Evolutionary conservation across 352 stramenopile species (phyloP).

Genomic region (Phytopythium boreale): DNA sequence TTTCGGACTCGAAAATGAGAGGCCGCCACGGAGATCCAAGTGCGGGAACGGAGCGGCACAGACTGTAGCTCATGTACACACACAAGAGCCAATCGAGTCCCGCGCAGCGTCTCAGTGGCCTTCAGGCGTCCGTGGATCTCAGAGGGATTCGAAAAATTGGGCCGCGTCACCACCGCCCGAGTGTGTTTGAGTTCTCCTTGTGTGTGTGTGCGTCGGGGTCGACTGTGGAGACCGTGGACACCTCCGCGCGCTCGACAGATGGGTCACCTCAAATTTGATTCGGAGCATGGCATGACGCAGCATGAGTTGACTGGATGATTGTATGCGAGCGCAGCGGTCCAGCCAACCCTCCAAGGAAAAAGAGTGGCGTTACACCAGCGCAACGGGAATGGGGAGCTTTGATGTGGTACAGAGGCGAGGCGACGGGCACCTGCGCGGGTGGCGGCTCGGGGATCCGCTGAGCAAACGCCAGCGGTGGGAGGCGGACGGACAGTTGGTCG

Average conservation of each 20-base stretch:
- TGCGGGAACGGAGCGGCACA: not conserved
- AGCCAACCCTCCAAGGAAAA: not conserved
- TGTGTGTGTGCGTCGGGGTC: too few species aligned
- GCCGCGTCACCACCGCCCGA: too few species aligned
- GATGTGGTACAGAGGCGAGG: constrained; percentile 6
- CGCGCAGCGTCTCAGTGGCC: too few species aligned
- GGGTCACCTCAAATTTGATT: not conserved
- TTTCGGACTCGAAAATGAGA: not conserved
- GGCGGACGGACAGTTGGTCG: too few species aligned
- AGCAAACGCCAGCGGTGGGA: not conserved
- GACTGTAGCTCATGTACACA: too few species aligned
- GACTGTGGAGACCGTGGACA: too few species aligned
- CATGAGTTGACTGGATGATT: not conserved
- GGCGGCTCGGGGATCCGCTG: not conserved
- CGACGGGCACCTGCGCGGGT: not conserved
- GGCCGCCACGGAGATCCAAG: not conserved
- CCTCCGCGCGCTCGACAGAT: not conserved
- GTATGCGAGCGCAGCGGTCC: not conserved
- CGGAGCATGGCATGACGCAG: too few species aligned
- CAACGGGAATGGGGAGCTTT: not conserved
- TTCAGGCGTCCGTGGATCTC: too few species aligned
- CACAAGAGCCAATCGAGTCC: too few species aligned
- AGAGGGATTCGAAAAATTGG: too few species aligned
- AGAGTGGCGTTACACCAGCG: not conserved
- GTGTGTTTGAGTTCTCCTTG: too few species aligned